phyloP scores from a whole-genome alignment of 2,329 filamentous ascomycete genomes.

The Coniochaeta hoffmannii region DNA sequence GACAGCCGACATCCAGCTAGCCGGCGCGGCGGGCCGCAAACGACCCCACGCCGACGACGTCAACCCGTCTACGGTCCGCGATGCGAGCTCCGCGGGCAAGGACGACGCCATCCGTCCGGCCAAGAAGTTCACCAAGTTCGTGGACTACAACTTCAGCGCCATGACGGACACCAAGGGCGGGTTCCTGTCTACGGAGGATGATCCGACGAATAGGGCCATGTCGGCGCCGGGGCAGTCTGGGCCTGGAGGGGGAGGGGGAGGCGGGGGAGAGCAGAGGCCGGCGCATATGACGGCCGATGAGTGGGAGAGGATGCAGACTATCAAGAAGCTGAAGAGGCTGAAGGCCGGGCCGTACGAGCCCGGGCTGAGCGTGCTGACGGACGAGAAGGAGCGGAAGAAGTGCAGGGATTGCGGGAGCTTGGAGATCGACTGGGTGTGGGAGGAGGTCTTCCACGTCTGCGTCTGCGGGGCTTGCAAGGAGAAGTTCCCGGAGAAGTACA shows the following conservation, averaged over 20 bases:
- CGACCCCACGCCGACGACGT: slow-evolving; percentile 62
- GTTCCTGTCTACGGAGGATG: slow-evolving; percentile 84
- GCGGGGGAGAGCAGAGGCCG: slow-evolving; percentile 56
- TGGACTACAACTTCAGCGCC: slow-evolving; percentile 96
- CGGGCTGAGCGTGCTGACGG: slow-evolving; percentile 66
- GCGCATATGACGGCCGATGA: slow-evolving; percentile 83
- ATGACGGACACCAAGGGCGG: slow-evolving; percentile 98
- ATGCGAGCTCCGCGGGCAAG: slow-evolving; percentile 42
- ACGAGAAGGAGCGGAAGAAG: slow-evolving; percentile 57
- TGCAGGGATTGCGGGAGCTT: slow-evolving; percentile 77
- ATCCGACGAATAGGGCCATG: slow-evolving; percentile 78
- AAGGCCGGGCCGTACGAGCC: slow-evolving; percentile 84
- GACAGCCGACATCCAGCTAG: slow-evolving; percentile 54
- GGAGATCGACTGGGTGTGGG: slow-evolving; percentile 95
- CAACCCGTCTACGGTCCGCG: slow-evolving; percentile 55
- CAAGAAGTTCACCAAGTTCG: slow-evolving; percentile 80
- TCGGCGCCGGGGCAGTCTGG: slow-evolving; percentile 31
- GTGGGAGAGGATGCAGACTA: slow-evolving; percentile 78
- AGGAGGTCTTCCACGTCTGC: slow-evolving; percentile 68
- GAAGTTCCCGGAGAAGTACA: slow-evolving; percentile 85
- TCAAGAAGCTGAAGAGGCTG: slow-evolving; percentile 63
- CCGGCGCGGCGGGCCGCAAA: slow-evolving; percentile 53
- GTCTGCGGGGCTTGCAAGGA: slow-evolving; percentile 87
- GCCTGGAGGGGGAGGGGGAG: slow-evolving; percentile 27
- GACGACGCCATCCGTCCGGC: slow-evolving; percentile 62